phyloP scores from a whole-genome alignment of 371 early-diverging fungal species.

The Modicella reniformis region DNA sequence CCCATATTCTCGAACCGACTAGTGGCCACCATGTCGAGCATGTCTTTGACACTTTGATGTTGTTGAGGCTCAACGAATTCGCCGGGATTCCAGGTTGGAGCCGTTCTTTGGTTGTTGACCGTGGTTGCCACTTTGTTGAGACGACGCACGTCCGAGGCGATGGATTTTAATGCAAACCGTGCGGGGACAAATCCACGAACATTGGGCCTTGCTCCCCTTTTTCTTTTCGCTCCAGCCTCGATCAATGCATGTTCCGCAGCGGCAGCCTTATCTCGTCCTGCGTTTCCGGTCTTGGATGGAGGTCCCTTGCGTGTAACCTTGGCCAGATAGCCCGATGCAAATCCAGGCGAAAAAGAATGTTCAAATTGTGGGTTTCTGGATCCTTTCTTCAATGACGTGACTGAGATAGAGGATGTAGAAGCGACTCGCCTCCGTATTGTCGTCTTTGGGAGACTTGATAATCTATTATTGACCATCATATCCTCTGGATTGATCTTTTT shows the following conservation, averaged over 20 bases:
- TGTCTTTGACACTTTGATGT: constrained; percentile 43
- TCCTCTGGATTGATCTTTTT: neutral
- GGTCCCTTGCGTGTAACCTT: neutral
- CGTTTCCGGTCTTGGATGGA: constrained; percentile 36
- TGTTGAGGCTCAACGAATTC: constrained; percentile 31
- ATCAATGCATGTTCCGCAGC: constrained; percentile 53
- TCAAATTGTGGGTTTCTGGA: constrained; percentile 50
- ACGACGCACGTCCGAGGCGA: constrained; percentile 53
- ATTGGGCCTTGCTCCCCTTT: constrained; percentile 30
- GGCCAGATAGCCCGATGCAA: constrained; percentile 22
- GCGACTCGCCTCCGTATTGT: constrained; percentile 14
- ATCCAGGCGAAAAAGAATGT: constrained; percentile 47
- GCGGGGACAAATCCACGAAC: constrained; percentile 60
- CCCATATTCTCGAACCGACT: constrained; percentile 69
- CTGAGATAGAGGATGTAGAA: constrained; percentile 43
- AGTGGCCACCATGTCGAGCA: constrained; percentile 57
- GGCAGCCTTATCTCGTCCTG: constrained; percentile 49
- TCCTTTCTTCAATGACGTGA: constrained; percentile 44
- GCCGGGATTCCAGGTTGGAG: too few species aligned
- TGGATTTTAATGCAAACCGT: constrained; percentile 57
- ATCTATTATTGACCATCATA: neutral
- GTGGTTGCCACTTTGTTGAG: constrained; percentile 6
- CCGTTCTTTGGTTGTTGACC: constrained; percentile 22
- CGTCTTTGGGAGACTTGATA: constrained; percentile 1
- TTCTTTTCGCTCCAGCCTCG: constrained; percentile 31